Conservation (phyloP, 768 basidiomycete species). For the Hygrophoropsis aurantiaca region DNA sequence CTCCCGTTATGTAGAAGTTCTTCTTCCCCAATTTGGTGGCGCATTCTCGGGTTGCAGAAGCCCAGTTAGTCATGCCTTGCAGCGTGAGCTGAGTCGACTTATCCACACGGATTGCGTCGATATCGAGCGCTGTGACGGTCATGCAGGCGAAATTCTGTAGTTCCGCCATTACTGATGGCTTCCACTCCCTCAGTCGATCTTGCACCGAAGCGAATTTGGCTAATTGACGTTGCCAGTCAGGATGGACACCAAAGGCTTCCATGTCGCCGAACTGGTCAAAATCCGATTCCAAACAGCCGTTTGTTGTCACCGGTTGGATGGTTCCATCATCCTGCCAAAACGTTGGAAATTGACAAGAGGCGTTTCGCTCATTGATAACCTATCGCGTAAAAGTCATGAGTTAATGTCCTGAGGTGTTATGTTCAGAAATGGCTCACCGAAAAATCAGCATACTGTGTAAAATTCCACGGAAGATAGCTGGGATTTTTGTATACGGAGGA, state of each 20-base stretch:
- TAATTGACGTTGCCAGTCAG: slow-evolving; percentile 90
- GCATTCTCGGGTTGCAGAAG: slow-evolving; percentile 69
- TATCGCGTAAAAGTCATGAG: slow-evolving; percentile 26
- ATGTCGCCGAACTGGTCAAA: slow-evolving; percentile 97
- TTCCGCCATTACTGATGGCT: slow-evolving; percentile 72
- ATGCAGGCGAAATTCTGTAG: slow-evolving; percentile 82
- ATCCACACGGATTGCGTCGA: slow-evolving; percentile 94
- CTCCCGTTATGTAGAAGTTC: slow-evolving; percentile 90
- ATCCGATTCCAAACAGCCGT: slow-evolving; percentile 79
- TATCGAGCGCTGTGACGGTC: slow-evolving; percentile 82
- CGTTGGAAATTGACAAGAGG: slow-evolving; percentile 69
- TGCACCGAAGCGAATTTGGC: slow-evolving; percentile 96
- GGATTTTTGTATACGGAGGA: slow-evolving; percentile 73
- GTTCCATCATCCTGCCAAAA: slow-evolving; percentile 82
- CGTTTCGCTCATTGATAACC: slow-evolving; percentile 70
- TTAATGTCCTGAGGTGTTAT: background rate
- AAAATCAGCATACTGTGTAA: slow-evolving; percentile 84
- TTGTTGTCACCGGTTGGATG: slow-evolving; percentile 43
- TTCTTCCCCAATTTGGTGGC: slow-evolving; percentile 70
- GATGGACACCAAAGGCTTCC: slow-evolving; percentile 97
- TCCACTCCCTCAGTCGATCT: slow-evolving; percentile 94
- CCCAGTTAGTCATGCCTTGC: slow-evolving; percentile 76
- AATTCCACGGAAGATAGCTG: slow-evolving; percentile 79
- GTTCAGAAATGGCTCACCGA: slow-evolving; percentile 38
- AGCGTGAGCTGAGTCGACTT: slow-evolving; percentile 92